Evolutionary conservation across 495 filamentous ascomycete genomes (phyloP), one percentile per base, ranked within the genome.

Genomic region (Penicillium roqueforti): DNA sequence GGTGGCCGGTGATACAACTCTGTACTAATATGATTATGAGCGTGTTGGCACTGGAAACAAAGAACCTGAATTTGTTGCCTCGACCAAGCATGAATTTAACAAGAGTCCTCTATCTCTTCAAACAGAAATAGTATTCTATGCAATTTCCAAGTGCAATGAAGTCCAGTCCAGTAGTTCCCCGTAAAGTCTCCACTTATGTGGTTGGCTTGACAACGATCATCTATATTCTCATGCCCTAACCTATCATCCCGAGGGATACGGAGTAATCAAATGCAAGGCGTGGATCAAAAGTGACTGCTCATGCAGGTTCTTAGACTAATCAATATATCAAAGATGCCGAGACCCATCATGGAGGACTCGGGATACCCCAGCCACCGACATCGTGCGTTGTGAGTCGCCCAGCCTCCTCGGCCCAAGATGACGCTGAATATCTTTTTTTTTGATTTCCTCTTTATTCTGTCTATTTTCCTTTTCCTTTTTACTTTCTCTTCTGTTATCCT

Each of bases 371-470:
- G 60, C 62, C 62, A 56, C 62, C 52, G 11, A 26, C 32, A 40
- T 36, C 31, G 16, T n/a, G 38, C 29, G 25, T 37, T 39, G 41
- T 65, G 59, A 65, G 57, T 57, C 53, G 61, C 51, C 63, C 63
- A 66, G 63, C 63, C 63, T 58, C 61, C 61, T 22, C 57, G 46
- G 54, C 56, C 49, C 51, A 57, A 61, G 49, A 61, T 61, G 57
- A 55, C 60, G 38, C 41, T 38, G 56, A 42, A 16, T 41, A 23
- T 29, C 36, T 49, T 25, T 38, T 23, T 57, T 34, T 23, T 50
- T 38, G 7, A 38, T 10, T 54, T 47, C n/a, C 42, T 29, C 47
- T 53, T 36, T 29, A 41, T 19, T 50, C 8, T 40, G 29, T 22
- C 6, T 19, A 41, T 53, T 50, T 44, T 48, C 45, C 31, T 46